Base-by-base conservation (phyloP, 371 early-diverging fungal species). In the Encephalitozoon cuniculi region DNA sequence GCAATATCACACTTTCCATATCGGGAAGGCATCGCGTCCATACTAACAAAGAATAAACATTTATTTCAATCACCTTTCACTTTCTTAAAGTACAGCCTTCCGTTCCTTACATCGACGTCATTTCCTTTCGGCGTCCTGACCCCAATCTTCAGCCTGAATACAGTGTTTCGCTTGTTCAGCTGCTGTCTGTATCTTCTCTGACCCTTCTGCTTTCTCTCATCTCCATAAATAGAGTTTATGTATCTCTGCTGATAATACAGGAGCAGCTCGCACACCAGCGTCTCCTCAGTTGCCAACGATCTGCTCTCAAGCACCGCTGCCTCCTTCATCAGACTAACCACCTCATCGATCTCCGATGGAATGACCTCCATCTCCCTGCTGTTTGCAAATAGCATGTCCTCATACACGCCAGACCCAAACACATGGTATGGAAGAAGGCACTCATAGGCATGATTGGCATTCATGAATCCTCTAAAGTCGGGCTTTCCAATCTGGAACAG, bases 371-470 rank as follows among this genome's bases (percentile, higher is more conserved):
- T 28, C 26, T 63, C 64, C 7, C 26, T 44, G 21, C 67, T 55
- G 18, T 71, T 68, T 21, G 55, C 23, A 65, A 76, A 83, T 21
- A 83, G 55, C 21, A 81, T 54, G 51, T 83, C 83, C 37, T 83
- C 83, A 54, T 79, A 79, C 37, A 77, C 53, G 26, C 54, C 65
- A 8, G 52, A 49, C 23, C 69, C 34, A 65, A 78, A 84, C 53
- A 84, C 55, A 51, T 84, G 84, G 64, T 80, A 84, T 11, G 84
- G 81, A 11, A 84, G 34, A 9, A 84, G 74, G 65, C 74, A 77
- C 66, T 84, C 84, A 69, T 78, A 78, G n/a, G 82, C 84, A 70
- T 81, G 81, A 23, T 66, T 71, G 4, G 71, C 37, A 52, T 70
- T 79, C 25, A 70, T 49, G 59, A 84, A 84, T 68, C 80, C 78